Percentiles rank a stretch among this genome's conserved stretches.
Conservation (phyloP, 2,329 filamentous ascomycete genomes). For the Fusarium scirpi region DNA sequence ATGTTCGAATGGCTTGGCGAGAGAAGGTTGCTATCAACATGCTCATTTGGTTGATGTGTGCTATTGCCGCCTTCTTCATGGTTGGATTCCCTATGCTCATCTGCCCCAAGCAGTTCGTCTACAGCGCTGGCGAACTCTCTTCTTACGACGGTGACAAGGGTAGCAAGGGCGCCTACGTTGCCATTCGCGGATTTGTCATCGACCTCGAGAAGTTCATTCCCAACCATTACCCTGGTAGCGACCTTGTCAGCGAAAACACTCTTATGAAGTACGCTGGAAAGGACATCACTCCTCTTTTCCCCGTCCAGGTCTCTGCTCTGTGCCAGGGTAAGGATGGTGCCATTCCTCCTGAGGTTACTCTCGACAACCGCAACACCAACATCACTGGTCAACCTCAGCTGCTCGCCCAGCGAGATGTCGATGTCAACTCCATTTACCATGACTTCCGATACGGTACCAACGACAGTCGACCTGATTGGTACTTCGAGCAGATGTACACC, state of each 20-base stretch:
- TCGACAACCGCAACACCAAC: constrained; percentile 87
- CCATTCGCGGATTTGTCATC: constrained; percentile 91
- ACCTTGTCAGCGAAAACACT: constrained; percentile 65
- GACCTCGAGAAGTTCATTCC: constrained; percentile 77
- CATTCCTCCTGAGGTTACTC: constrained; percentile 77
- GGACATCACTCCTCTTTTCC: constrained; percentile 91
- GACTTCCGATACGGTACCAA: constrained; percentile 90
- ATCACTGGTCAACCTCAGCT: constrained; percentile 74
- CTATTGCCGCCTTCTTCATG: constrained; percentile 86
- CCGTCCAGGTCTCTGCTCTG: constrained; percentile 91
- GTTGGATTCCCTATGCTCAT: constrained; percentile 87
- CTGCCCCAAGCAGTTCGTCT: constrained; percentile 92
- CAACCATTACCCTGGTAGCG: constrained; percentile 76
- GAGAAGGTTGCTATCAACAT: constrained; percentile 99
- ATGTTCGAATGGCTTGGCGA: constrained; percentile 92
- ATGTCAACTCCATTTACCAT: constrained; percentile 84
- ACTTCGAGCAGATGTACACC: constrained; percentile 85
- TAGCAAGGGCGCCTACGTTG: constrained; percentile 71
- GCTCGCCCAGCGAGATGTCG: constrained; percentile 67
- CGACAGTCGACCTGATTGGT: constrained; percentile 90
- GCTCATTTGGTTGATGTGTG: constrained; percentile 91
- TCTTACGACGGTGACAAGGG: constrained; percentile 78
- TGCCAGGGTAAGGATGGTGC: constrained; percentile 80
- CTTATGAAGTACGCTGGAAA: constrained; percentile 85
- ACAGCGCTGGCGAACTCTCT: constrained; percentile 80